Percentiles rank a stretch among this genome's conserved stretches.
Evolutionary conservation across 345 rosid species (phyloP).

Genomic region (Gossypium ekmanianum): DNA sequence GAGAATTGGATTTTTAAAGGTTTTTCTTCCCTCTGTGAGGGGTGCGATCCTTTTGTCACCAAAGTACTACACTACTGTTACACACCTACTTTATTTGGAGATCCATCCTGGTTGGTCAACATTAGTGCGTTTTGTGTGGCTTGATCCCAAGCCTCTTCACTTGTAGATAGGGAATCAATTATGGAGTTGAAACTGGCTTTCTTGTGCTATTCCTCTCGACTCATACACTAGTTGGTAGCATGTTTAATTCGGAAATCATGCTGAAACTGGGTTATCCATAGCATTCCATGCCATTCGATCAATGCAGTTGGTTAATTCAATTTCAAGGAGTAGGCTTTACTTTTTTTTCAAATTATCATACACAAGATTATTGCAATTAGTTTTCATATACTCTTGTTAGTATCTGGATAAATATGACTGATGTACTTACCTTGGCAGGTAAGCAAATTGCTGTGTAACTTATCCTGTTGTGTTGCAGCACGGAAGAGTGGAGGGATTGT

Average conservation of each 20-base stretch:
- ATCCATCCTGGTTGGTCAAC: not conserved
- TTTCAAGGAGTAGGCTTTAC: no score
- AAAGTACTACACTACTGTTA: not conserved
- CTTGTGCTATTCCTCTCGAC: not conserved
- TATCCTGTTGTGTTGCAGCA: not conserved
- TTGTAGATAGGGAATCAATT: not conserved
- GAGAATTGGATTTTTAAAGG: not conserved
- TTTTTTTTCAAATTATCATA: not conserved
- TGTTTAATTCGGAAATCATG: not conserved
- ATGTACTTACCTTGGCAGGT: not conserved
- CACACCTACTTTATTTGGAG: not conserved
- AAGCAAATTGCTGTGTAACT: not conserved
- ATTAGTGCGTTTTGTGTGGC: not conserved
- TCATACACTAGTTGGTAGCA: not conserved
- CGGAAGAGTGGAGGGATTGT: not conserved
- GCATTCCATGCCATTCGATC: not conserved
- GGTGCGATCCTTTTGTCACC: not conserved
- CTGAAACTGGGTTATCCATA: not conserved
- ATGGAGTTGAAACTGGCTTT: not conserved
- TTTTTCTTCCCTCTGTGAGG: not conserved
- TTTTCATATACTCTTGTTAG: not conserved
- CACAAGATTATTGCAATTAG: not conserved
- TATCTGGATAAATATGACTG: not conserved
- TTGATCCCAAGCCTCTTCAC: not conserved
- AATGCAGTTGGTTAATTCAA: not conserved